Evolutionary conservation across 2,329 filamentous ascomycete genomes (phyloP), one percentile per base, ranked within the genome.

Genomic region (Fusarium nanum): DNA sequence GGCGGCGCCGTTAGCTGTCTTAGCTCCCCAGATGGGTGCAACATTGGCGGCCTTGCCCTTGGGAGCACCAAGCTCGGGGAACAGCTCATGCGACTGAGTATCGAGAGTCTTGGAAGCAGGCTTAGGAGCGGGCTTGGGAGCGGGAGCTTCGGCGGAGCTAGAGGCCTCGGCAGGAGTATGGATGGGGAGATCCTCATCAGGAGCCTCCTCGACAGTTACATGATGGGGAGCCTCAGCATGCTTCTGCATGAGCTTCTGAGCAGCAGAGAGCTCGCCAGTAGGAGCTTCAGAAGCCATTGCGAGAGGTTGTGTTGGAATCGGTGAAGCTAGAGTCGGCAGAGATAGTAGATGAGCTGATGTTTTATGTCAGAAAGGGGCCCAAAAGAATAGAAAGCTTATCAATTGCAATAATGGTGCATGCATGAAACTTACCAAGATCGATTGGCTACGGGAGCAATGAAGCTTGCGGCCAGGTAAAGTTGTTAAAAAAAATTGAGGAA

Each of bases 1-100:
- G 40, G 82, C 80, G 60, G 87, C 82, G 56, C 88, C 89, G 77
- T 84, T 83, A 66, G 82, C 81, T 62, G 86, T 89, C 82, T 91
- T 92, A 37, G 87, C 88, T 68, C 92, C 92, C 94, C 95, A 98
- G 73, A 92, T 89, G 47, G 91, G 89, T 48, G 91, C 86, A 63
- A 89, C 86, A 72, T 88, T 87, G 60, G 89, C 85, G 68, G 89
- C 84, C 81, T 94, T 94, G 56, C 89, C 84, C 80, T 89, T 89
- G 60, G 85, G 81, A 23, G 83, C 87, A 68, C 94, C 95, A 48
- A 99, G 88, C 74, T 94, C 91, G n/a, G 96, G 96, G 86, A 99
- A 99, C 64, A 93, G 85, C 81, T 98, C 94, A 77, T 97, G 92
- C 20, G 93, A 97, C 76, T 93, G 88, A 22, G 93, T 94, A 80